phyloP scores from a whole-genome alignment of 441 rosid species.

The Viola pubescens region DNA sequence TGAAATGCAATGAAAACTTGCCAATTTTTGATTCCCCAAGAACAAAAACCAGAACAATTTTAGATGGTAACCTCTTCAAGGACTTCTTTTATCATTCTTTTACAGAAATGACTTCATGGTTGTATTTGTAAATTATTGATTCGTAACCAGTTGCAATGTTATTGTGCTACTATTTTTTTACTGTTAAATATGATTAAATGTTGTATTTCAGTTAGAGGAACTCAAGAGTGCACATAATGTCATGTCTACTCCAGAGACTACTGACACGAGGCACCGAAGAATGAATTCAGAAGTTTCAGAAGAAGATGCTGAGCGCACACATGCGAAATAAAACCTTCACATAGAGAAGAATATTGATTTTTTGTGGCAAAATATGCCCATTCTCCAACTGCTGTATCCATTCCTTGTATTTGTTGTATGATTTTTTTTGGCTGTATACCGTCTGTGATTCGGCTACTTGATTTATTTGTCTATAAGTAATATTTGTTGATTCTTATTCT shows the following conservation, averaged over 20 bases:
- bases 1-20: no score
- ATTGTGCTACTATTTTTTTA: background rate
- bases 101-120: no score
- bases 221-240: conserved; percentile 22
- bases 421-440: background rate
- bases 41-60: no score
- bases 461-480: background rate
- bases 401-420: background rate
- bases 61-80: no score
- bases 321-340: background rate
- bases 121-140: no score
- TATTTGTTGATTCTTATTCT: background rate
- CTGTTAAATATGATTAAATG: background rate
- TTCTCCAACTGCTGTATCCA: background rate
- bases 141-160: background rate
- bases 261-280: conserved; percentile 26
- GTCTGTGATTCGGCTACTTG: background rate
- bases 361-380: background rate
- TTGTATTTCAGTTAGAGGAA: conserved; percentile 41
- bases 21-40: no score
- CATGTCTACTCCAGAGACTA: conserved; percentile 22
- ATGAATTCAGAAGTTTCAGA: conserved; percentile 20
- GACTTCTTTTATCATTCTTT: no score
- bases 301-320: background rate
- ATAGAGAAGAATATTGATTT: background rate